Conservation (phyloP, 2,329 filamentous ascomycete species). For the Claviceps lovelessii region DNA sequence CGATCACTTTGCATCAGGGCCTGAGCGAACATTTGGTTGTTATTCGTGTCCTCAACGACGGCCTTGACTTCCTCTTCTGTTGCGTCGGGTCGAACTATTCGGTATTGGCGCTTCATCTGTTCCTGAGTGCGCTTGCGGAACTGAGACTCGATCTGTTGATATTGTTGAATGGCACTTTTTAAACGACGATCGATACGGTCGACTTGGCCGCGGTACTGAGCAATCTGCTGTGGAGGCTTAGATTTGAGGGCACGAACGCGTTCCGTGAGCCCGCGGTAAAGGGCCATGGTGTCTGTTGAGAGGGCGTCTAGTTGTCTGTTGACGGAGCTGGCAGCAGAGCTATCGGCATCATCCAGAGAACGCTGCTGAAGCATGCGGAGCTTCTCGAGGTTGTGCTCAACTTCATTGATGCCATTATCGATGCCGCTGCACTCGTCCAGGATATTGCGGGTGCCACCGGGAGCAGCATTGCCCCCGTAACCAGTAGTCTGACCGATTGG, state of each 20-base stretch:
- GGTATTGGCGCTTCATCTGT: conserved; percentile 78
- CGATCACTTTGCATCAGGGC: conserved; percentile 71
- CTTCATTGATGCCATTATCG: conserved; percentile 58
- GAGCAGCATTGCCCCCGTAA: conserved; percentile 23
- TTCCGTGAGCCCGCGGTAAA: conserved; percentile 65
- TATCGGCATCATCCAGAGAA: conserved; percentile 61
- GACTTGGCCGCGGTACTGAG: conserved; percentile 67
- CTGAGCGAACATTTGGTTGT: conserved; percentile 80
- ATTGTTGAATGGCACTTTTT: conserved; percentile 66
- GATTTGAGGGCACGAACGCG: conserved; percentile 74
- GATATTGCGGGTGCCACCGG: conserved; percentile 55
- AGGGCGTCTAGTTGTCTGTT: conserved; percentile 58
- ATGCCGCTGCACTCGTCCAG: conserved; percentile 76
- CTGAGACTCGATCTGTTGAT: conserved; percentile 64
- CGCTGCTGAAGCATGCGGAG: conserved; percentile 58
- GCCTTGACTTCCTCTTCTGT: conserved; percentile 67
- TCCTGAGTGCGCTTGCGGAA: conserved; percentile 71
- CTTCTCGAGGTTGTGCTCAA: conserved; percentile 58
- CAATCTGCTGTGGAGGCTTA: conserved; percentile 57
- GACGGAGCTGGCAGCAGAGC: conserved; percentile 48
- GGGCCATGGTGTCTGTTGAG: conserved; percentile 65
- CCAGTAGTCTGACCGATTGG: conserved; percentile 41
- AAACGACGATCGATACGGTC: conserved; percentile 66
- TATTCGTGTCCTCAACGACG: conserved; percentile 53
- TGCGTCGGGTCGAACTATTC: conserved; percentile 74